Evolutionary conservation across 2,329 filamentous ascomycete genomes (phyloP), one percentile per base, ranked within the genome.

Genomic region (Lizonia empirigonia): DNA sequence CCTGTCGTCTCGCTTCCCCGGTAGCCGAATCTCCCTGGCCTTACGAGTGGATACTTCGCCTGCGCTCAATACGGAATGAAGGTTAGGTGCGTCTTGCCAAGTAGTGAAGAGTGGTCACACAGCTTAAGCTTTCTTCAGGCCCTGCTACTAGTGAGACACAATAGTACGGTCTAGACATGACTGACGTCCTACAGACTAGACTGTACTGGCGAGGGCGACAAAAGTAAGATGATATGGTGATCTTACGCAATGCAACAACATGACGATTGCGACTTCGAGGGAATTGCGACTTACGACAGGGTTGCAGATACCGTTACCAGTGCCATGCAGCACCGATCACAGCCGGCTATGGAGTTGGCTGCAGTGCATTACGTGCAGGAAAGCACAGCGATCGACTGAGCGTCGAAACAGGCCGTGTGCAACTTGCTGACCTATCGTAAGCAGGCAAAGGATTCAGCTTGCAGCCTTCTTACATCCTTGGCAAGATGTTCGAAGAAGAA

Each of bases 291-390:
- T 38, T 34, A 42, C 35, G 16, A 26, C 37, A 39, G 33, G 37
- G 42, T 37, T 27, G 37, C 49, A 32, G 30, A 41, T 19, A 30
- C 37, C 20, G 42, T 44, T 47, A 27, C 44, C 37, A 23, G 35
- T 38, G 27, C 49, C 16, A 19, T 19, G 34, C 32, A 33, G 18
- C 15, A 23, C 42, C 19, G 20, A 19, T 26, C 37, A 29, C 33
- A 26, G 26, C 9, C 42, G 29, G 33, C 22, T 42, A 42, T 42
- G 3, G 42, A n/a, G 42, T 32, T 38, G 16, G 13, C 8, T 42
- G 42, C 37, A 44, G 42, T 35, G 15, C 42, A 47, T 47, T 52
- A 38, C 42, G 37, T 47, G 49, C 49, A 47, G 44, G 42, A 42
- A 52, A 47, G 49, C 49, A 30, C 35, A 19, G 26, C 22, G 42